Evolutionary conservation across 805 yeast species (phyloP), one percentile per base, ranked within the genome.

Genomic region (Tetrapisispora iriomotensis): DNA sequence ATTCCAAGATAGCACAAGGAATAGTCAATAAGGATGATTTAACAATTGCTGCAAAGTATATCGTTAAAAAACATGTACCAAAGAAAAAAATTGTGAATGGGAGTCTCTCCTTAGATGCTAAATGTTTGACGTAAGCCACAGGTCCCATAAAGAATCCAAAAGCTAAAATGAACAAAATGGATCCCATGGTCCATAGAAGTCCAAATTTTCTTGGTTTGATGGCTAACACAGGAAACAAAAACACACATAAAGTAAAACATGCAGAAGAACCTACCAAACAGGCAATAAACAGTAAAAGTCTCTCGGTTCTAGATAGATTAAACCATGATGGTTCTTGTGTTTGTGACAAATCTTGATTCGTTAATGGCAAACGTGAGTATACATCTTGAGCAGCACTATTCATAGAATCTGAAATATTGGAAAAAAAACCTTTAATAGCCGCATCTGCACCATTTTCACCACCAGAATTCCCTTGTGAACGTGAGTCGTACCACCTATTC

Each of bases 141-240:
- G 96, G 96, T 0, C 98, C 98, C 65, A 87, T 96, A 18, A 90
- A 64, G 15, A 86, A 75, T 1, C 95, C 96, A 63, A 92, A 92
- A 26, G 95, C 84, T 6, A 84, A 56, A 15, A 92, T 84, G 61
- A 92, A 90, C 33, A 92, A 62, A 12, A 92, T 55, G 1, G 95
- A 82, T 0, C 97, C 98, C 62, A 90, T 66, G 2, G 95, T 77
- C 97, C 98, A 92, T 25, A 82, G 56, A 48, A 79, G 65, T 10
- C 94, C 96, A 57, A 92, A 90, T 60, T 92, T 92, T 36, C 94
- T 70, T 13, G 97, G 98, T 49, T 83, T 80, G 37, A 87, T 64
- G 2, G 95, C 88, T 46, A 92, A 66, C 13, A 90, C 87, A 0
- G 98, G 98, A 59, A 92, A 79, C 51, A 90, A 63, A 34, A 86